Base-by-base conservation (phyloP, 1,284 basidiomycete species). In the Fistulinella cinereoalba region DNA sequence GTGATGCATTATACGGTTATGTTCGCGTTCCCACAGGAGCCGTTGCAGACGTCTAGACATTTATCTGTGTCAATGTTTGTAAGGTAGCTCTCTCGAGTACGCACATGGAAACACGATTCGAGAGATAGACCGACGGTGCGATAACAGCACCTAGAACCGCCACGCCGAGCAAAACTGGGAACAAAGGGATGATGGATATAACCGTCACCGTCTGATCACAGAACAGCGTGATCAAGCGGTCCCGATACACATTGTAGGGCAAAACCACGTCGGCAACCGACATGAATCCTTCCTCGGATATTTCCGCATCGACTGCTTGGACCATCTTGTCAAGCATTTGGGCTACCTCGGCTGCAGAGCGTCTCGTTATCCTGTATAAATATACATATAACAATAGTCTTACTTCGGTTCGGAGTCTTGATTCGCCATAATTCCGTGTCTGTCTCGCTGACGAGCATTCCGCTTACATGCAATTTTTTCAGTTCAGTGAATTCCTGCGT, bases 311-410 rank as follows among this genome's bases (percentile, higher is more conserved):
- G 22, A 63, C 27, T 0, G 51, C 43, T 18, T 47, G 49, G 42
- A 62, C 53, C 60, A 66, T 47, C 37, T 58, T 65, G 19, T 62
- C 57, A 1, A 66, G 44, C 47, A 51, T 54, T 3, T 39, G 28
- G 9, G 48, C 29, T 24, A 62, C 50, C 16, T 62, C 55, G 2
- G 34, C 60, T 62, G 8, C 16, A 33, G n/a, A 19, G 7, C 25
- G 12, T n/a, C 7, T 27, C 25, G 12, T 6, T 27, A 27, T 12
- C 25, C 25, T 27, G 25, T 12, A 6, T 6, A 6, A 27, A 12
- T 27, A 27, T 6, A 12, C 12, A 27, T 6, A 12, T 7, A 27
- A 27, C 6, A 12, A 27, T 7, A 4, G n/a, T 19, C 19, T 27
- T 24, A 52, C 51, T 38, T 33, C 33, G 37, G 6, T 46, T 46